phyloP scores from a whole-genome alignment of 2,329 filamentous ascomycete species.

The Xylariaceae sp. region DNA sequence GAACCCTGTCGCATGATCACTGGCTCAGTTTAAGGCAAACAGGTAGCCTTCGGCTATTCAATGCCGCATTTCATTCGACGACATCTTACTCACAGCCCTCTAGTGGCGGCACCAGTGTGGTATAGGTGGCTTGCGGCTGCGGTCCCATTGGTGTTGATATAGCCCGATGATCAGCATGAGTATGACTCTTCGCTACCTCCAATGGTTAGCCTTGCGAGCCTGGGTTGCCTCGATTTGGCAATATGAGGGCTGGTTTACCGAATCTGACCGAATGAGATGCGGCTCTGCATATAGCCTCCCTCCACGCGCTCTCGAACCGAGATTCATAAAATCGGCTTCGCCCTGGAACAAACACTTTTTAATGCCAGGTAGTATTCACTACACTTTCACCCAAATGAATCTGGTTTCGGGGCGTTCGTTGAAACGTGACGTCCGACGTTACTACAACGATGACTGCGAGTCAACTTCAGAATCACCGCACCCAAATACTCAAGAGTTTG shows the following conservation, averaged over 20 bases:
- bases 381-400: neutral
- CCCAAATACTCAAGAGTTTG: conserved; percentile 15
- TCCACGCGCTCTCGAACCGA: neutral
- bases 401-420: neutral
- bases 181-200: conserved; percentile 11
- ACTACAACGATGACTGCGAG: conserved; percentile 10
- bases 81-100: conserved; percentile 11
- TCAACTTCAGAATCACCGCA: conserved; percentile 1
- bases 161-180: conserved; percentile 3
- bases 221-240: conserved; percentile 3
- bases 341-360: neutral
- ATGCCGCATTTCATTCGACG: conserved; percentile 1
- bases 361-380: neutral
- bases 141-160: neutral
- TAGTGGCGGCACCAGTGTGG: neutral
- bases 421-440: neutral
- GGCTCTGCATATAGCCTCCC: neutral
- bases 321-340: conserved; percentile 9
- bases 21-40: conserved; percentile 3
- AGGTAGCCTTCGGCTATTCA: neutral
- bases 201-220: neutral
- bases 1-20: neutral
- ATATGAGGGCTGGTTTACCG: conserved; percentile 2
- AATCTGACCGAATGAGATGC: neutral
- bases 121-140: neutral